phyloP scores from a whole-genome alignment of 176 grass and related monocot species.

The Triticum aestivum region DNA sequence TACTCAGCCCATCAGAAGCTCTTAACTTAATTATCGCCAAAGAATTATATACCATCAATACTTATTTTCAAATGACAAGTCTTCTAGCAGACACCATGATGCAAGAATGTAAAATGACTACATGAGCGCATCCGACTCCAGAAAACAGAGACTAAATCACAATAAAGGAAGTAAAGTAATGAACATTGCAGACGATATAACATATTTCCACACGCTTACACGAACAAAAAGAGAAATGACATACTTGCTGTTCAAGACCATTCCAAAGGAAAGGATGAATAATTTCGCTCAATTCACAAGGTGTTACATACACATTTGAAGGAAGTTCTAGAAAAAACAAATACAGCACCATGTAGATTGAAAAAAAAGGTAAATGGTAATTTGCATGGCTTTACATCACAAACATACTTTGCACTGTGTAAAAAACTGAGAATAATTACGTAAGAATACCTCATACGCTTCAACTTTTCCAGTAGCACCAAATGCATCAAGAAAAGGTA shows the following conservation, averaged over 20 bases:
- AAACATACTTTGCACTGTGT: conserved; percentile 1
- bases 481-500: conserved; percentile 60
- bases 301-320: neutral
- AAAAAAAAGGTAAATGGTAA: neutral
- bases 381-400: neutral
- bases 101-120: neutral
- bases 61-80: neutral
- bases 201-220: too few relatives aligned
- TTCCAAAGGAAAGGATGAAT: neutral
- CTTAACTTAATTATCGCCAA: neutral
- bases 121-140: neutral
- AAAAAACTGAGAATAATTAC: conserved; percentile 5
- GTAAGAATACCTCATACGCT: conserved; percentile 54
- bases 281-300: neutral
- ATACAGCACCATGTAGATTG: neutral
- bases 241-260: neutral
- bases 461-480: conserved; percentile 41
- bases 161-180: neutral
- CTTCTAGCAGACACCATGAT: neutral
- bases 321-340: neutral
- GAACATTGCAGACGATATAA: too few relatives aligned
- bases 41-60: neutral
- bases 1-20: neutral
- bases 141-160: neutral
- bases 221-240: neutral